Percentiles rank a stretch among this genome's conserved stretches.
phyloP scores from a whole-genome alignment of 2,329 filamentous ascomycete species.

The Nothophoma quercina region DNA sequence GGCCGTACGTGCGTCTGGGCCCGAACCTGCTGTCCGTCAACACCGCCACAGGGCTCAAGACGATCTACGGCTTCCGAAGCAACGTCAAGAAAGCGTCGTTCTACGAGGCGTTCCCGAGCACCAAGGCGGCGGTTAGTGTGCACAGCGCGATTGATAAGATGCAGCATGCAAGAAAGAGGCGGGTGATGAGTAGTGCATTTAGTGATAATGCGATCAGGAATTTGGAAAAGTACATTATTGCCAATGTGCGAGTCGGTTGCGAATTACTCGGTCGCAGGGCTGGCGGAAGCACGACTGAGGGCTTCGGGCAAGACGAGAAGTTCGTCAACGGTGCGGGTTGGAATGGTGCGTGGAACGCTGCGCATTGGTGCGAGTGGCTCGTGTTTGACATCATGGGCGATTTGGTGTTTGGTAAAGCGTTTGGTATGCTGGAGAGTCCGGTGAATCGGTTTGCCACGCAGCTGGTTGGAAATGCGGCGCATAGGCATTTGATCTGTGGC shows the following conservation, averaged over 20 bases:
- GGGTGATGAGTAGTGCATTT: conserved; percentile 58
- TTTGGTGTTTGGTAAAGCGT: conserved; percentile 55
- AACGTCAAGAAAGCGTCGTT: conserved; percentile 60
- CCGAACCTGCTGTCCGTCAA: conserved; percentile 83
- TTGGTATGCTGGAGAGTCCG: conserved; percentile 53
- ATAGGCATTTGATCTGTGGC: conserved; percentile 55
- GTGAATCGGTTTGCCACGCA: conserved; percentile 53
- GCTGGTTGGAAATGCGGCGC: conserved; percentile 54
- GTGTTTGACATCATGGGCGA: conserved; percentile 63
- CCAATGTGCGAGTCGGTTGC: conserved; percentile 52
- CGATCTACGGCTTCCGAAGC: conserved; percentile 58
- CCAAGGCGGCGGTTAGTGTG: conserved; percentile 52
- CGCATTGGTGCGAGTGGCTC: conserved; percentile 55
- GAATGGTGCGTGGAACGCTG: conserved; percentile 54
- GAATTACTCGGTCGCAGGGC: conserved; percentile 40
- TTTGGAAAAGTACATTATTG: conserved; percentile 56
- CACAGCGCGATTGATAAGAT: conserved; percentile 56
- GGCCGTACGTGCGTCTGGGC: conserved; percentile 75
- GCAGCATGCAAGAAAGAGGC: conserved; percentile 56
- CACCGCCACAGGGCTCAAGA: conserved; percentile 62
- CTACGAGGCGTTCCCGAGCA: conserved; percentile 57
- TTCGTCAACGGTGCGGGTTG: conserved; percentile 40
- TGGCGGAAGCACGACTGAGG: conserved; percentile 6
- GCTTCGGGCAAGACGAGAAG: conserved; percentile 33
- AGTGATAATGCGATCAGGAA: conserved; percentile 55